Conservation (phyloP, 805 yeast genomes). For the Teunomyces cretensis region DNA sequence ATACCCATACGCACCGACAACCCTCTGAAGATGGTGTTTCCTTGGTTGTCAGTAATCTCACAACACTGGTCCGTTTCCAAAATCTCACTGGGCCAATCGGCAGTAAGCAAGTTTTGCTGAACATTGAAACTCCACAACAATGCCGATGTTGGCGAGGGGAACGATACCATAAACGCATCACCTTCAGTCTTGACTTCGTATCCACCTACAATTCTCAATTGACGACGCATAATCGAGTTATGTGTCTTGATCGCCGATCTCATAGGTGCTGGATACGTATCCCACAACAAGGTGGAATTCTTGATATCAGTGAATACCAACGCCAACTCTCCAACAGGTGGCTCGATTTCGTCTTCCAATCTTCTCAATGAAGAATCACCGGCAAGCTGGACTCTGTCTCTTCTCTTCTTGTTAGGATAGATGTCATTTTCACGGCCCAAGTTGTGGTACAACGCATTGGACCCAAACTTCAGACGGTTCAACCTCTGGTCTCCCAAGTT, state of each 20-base stretch:
- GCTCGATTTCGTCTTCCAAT: slow-evolving; percentile 85
- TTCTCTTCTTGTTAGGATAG: slow-evolving; percentile 36
- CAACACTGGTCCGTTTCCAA: slow-evolving; percentile 81
- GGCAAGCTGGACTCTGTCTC: slow-evolving; percentile 47
- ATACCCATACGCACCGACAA: slow-evolving; percentile 96
- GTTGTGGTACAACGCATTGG: slow-evolving; percentile 34
- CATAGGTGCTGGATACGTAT: slow-evolving; percentile 89
- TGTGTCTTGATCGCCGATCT: slow-evolving; percentile 94
- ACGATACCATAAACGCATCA: slow-evolving; percentile 97
- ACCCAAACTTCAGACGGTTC: slow-evolving; percentile 25
- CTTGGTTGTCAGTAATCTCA: slow-evolving; percentile 65
- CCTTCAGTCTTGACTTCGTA: slow-evolving; percentile 99
- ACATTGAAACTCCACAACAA: slow-evolving; percentile 93
- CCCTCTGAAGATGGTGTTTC: slow-evolving; percentile 73
- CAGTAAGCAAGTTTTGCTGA: slow-evolving; percentile 74
- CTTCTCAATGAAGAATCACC: slow-evolving; percentile 81
- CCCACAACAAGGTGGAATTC: slow-evolving; percentile 93
- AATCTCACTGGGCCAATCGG: slow-evolving; percentile 96
- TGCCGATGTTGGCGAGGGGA: slow-evolving; percentile 89
- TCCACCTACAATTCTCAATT: slow-evolving; percentile 89
- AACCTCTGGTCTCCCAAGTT: slow-evolving; percentile 57
- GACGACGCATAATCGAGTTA: slow-evolving; percentile 91
- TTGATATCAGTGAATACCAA: slow-evolving; percentile 97
- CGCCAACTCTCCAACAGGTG: slow-evolving; percentile 93
- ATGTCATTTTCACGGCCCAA: slow-evolving; percentile 37